These are phyloP conservation scores for Candida adriatica DNA, from an alignment of 805 yeast species.

Conservation along the genomic window DNA sequence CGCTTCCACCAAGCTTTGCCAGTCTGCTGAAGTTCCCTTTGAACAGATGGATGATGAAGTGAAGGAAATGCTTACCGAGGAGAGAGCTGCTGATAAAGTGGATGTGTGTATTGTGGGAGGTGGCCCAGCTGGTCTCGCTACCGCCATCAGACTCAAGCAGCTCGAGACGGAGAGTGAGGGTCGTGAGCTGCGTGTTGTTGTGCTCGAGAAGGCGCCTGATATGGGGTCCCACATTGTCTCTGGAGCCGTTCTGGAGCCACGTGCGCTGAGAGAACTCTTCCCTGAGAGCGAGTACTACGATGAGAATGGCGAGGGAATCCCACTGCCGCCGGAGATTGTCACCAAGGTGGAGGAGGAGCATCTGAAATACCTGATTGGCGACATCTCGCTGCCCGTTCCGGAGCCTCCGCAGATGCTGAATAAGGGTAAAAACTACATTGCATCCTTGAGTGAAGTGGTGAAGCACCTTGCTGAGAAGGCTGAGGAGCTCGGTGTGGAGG, in stretches of 20 bases:
- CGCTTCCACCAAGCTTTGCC: neutral
- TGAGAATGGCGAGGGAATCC: conserved; percentile 51
- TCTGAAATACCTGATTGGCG: conserved; percentile 61
- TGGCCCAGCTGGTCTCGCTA: conserved; percentile 94
- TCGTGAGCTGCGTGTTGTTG: conserved; percentile 75
- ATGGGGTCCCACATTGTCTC: conserved; percentile 89
- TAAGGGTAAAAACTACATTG: conserved; percentile 76
- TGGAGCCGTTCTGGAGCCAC: conserved; percentile 92
- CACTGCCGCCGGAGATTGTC: conserved; percentile 68
- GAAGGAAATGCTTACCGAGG: conserved; percentile 43
- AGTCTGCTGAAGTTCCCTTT: conserved; percentile 23
- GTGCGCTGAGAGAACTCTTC: conserved; percentile 77
- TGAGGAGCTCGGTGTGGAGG: conserved; percentile 88
- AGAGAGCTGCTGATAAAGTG: conserved; percentile 76
- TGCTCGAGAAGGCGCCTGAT: conserved; percentile 87
- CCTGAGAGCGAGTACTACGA: conserved; percentile 55
- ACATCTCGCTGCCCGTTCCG: conserved; percentile 64
- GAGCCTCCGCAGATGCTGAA: conserved; percentile 91
- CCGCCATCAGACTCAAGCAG: conserved; percentile 87
- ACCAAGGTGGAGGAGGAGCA: conserved; percentile 73
- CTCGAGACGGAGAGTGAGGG: conserved; percentile 46
- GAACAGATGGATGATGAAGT: conserved; percentile 34
- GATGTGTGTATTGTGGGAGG: conserved; percentile 97
- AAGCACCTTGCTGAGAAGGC: conserved; percentile 82
- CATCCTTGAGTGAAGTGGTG: conserved; percentile 73